Base-by-base conservation (phyloP, 106 monocot genomes). In the Agapanthus africanus region DNA sequence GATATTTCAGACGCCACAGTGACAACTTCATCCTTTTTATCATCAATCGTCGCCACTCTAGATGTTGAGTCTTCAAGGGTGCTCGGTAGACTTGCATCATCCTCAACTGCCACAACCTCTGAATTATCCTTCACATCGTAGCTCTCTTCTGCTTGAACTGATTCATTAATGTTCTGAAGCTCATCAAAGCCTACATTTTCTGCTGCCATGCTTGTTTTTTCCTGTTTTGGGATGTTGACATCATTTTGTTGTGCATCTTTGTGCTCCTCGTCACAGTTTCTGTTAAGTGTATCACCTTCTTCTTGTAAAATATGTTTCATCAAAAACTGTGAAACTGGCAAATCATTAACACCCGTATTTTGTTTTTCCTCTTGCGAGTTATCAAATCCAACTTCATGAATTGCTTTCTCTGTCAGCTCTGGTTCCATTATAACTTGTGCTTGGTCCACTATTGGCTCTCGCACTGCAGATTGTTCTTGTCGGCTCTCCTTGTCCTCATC, bases 281-380 rank as follows among this genome's bases (percentile, higher is more conserved):
- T 38, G 8, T 67, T 37, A 57, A 38, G 42, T 23, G 34, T 67
- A 54, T 69, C 64, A 75, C 5, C 63, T 70, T 76, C 73, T 79
- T 79, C 72, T 59, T 49, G 59, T 70, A 88, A 56, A 46, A 88
- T 84, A 31, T 62, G 65, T 49, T 81, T 77, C 76, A 79, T 77
- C 56, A 88, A 46, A 63, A 83, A 73, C 3, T 62, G 70, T 40
- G 84, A 84, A 19, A 82, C 81, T 26, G 88, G 88, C 77, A 88
- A 77, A 37, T 76, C 32, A n/a, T n/a, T n/a, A n/a, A n/a, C n/a
- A n/a, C n/a, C n/a, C n/a, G n/a, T n/a, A n/a, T n/a, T n/a, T n/a
- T n/a, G n/a, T n/a, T n/a, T n/a, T 14, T 78, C 62, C 14, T 36
- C 62, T 76, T 56, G 51, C 62, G 32, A 54, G 22, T 68, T 67